These are phyloP conservation scores for Ascochyta viciae-villosae DNA, from an alignment of 2,329 filamentous ascomycete species.

Conservation along the genomic window DNA sequence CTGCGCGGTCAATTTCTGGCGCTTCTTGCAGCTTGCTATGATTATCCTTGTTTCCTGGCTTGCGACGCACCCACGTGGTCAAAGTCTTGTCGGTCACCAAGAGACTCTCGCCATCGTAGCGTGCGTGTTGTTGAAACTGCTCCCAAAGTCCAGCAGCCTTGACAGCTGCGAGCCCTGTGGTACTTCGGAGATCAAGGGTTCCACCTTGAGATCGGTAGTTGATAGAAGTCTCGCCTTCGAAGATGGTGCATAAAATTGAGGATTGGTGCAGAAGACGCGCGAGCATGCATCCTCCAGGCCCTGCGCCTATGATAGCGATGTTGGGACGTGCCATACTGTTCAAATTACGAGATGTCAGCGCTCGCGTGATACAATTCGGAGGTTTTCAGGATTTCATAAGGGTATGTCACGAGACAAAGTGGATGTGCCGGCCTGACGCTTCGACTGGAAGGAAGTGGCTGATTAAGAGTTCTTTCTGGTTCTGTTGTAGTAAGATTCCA, in stretches of 20 bases:
- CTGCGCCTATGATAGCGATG: slow-evolving; percentile 51
- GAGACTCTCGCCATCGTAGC: slow-evolving; percentile 54
- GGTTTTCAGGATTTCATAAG: no score
- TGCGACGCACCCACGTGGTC: slow-evolving; percentile 32
- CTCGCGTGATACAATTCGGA: not conserved
- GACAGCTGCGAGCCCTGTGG: slow-evolving; percentile 60
- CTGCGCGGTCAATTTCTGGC: slow-evolving; percentile 36
- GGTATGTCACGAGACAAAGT: no score
- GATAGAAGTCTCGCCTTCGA: slow-evolving; percentile 48
- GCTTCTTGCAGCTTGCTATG: slow-evolving; percentile 24
- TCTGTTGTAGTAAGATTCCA: no score
- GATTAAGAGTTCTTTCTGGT: no score
- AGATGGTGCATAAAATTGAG: slow-evolving; percentile 57
- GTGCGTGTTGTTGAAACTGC: slow-evolving; percentile 53
- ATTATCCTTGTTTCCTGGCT: slow-evolving; percentile 15
- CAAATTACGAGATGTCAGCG: not conserved
- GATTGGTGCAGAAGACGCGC: slow-evolving; percentile 59
- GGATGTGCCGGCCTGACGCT: no score
- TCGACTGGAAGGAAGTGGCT: no score
- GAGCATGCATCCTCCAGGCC: slow-evolving; percentile 58
- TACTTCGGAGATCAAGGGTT: slow-evolving; percentile 61
- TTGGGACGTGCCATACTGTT: slow-evolving; percentile 23
- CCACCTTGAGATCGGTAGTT: slow-evolving; percentile 50
- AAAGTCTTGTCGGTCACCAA: slow-evolving; percentile 49
- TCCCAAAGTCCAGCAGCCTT: slow-evolving; percentile 58